Base-by-base conservation (phyloP, 768 basidiomycete genomes). In the Scleroderma bovista region DNA sequence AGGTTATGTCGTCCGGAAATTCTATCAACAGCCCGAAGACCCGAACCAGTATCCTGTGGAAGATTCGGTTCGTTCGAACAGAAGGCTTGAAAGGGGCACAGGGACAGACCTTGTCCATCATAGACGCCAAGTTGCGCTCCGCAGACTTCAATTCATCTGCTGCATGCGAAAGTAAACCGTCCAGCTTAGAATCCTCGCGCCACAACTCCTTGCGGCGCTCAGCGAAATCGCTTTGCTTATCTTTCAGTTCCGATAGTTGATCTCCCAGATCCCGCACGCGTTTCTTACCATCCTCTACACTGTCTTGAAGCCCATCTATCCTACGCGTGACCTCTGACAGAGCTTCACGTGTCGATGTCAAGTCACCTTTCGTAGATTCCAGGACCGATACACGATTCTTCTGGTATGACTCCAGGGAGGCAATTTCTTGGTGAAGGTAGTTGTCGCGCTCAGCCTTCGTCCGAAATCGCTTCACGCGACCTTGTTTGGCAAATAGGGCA, bases 181-280 rank as follows among this genome's bases (percentile, higher is more conserved):
- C 83, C 38, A 96, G 69, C 65, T 90, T 95, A 0, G 90, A 85
- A 53, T 98, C 95, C 66, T 95, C 93, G 57, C 94, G 77, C 95
- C 96, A 97, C 29, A 92, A 65, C 46, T 95, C 93, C 75, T 95
- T 96, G 58, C 93, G 72, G 65, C 81, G 78, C 68, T 98, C 95
- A 39, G 71, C 77, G 62, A 86, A 69, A 45, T 81, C 84, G 22
- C 74, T 75, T 55, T 85, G 78, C 60, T 86, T 72, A 49, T 87
- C 84, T 65, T 83, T 88, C 44, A 90, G 64, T 50, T 63, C 62
- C 0, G 68, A 67, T 16, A 84, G 68, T 55, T 88, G 79, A 40
- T 88, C 86, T 4, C 68, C 70, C 16, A 91, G 60, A n/a, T 78
- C 76, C 56, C 74, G 75, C 48, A 77, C 73, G 41, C 76, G 70